A percentile compares a stretch with the other conserved stretches of the same genome.
Conservation (phyloP, 345 rosid genomes). For the Isatis tinctoria region DNA sequence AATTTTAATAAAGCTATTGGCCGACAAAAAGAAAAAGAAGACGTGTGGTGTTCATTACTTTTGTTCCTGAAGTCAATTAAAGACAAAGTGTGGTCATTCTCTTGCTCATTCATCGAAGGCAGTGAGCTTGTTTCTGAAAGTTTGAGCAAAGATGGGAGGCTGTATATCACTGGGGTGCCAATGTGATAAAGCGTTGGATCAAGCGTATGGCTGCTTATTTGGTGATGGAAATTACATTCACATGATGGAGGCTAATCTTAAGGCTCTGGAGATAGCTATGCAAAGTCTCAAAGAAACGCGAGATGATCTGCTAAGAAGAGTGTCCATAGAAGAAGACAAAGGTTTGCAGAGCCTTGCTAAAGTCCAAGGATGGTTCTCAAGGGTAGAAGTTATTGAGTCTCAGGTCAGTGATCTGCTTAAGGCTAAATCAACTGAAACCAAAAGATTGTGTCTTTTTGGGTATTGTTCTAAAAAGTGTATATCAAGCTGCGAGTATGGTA, state of each 20-base stretch:
- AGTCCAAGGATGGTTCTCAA: too few species aligned
- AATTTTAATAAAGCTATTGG: too few species aligned
- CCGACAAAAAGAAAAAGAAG: too few species aligned
- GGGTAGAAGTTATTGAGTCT: too few species aligned
- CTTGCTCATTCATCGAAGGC: too few species aligned
- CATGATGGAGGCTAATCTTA: not conserved
- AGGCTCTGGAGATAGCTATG: not conserved
- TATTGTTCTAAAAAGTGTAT: not conserved
- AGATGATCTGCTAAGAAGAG: not conserved
- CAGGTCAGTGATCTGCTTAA: too few species aligned
- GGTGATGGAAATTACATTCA: not conserved
- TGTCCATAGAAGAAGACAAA: not conserved
- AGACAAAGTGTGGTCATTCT: too few species aligned
- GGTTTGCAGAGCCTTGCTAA: not conserved
- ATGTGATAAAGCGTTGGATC: not conserved
- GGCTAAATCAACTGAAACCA: too few species aligned
- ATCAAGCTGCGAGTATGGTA: not conserved
- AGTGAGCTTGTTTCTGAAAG: not conserved
- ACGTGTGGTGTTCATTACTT: too few species aligned
- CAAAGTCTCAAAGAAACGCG: not conserved
- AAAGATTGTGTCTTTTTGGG: too few species aligned
- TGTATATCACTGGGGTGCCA: not conserved
- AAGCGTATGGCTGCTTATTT: not conserved
- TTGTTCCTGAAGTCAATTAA: too few species aligned
- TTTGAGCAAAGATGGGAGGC: not conserved